Conservation (phyloP, 768 basidiomycete species). For the Mycena filopes region DNA sequence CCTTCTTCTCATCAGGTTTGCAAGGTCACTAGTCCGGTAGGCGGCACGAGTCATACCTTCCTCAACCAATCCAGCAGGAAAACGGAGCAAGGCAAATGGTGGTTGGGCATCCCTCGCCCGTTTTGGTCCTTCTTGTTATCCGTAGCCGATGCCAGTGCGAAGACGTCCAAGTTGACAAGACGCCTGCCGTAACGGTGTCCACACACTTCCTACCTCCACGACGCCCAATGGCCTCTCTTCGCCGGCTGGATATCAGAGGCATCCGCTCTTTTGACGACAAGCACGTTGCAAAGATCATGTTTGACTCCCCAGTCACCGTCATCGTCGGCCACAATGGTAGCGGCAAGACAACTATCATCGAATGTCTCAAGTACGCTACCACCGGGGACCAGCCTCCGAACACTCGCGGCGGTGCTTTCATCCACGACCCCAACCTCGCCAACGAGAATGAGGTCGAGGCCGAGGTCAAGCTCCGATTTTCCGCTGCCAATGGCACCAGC, state of each 20-base stretch:
- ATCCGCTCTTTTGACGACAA: conserved; percentile 99
- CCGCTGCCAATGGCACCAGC: conserved; percentile 85
- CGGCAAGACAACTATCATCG: conserved; percentile 99
- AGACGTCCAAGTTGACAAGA: too few relatives aligned
- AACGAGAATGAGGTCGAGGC: conserved; percentile 99
- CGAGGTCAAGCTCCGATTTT: conserved; percentile 94
- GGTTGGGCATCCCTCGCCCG: too few relatives aligned
- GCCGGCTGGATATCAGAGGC: conserved; percentile 93
- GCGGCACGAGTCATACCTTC: too few relatives aligned
- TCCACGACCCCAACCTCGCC: conserved; percentile 99
- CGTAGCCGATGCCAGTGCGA: too few relatives aligned
- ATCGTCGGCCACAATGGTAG: conserved; percentile 99
- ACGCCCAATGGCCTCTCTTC: conserved; percentile 51
- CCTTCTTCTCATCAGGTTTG: too few relatives aligned
- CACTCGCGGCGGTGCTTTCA: conserved; percentile 97
- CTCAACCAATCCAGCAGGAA: too few relatives aligned
- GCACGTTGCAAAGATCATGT: conserved; percentile 91
- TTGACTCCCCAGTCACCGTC: conserved; percentile 97
- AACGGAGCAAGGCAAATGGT: too few relatives aligned
- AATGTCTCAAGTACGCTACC: conserved; percentile 98
- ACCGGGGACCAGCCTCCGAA: conserved; percentile 98
- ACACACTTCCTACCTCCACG: too few relatives aligned
- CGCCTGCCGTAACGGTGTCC: too few relatives aligned
- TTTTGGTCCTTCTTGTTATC: too few relatives aligned
- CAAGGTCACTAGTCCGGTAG: too few relatives aligned